Evolutionary conservation across 768 basidiomycete genomes (phyloP), one percentile per base, ranked within the genome.

Genomic region (Pleurotus salmoneostramineus): DNA sequence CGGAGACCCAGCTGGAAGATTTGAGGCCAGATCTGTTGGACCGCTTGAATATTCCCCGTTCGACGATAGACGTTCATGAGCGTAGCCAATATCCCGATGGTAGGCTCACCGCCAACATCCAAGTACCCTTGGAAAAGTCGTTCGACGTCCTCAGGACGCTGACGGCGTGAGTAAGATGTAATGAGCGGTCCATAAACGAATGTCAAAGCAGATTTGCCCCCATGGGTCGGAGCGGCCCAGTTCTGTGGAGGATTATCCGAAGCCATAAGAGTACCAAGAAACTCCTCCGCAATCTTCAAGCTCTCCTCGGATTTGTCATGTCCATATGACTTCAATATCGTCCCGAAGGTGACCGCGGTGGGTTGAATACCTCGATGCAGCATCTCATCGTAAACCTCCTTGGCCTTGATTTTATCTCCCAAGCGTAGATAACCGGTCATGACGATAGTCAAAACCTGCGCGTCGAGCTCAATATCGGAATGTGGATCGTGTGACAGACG

Each of bases 1-100:
- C 73, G 75, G 59, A 78, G 64, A 1, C 84, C 88, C n/a, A 85
- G 67, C 12, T 83, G 68, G 70, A 84, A 76, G 50, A 92, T 83
- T 59, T 83, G 73, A 21, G 82, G 78, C 92, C 94, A 98, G 10
- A 93, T 64, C 21, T 77, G 66, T 51, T 75, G 73, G 14, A 87
- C 84, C 3, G 72, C 79, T 3, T 83, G 79, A 11, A 82, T 62
- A 60, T 91, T 78, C 33, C 74, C 74, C 2, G 75, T 73, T 5
- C 81, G 78, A 5, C 91, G 82, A 68, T 95, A 91, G 0, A 80
- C 84, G 59, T 91, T 84, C 63, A 98, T 76, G 12, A 96, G 71
- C 47, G 81, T 72, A 1, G 83, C 81, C 61, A 93, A 76, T 10
- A 83, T 76, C 15, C 77, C 74, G 51, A 95, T 67, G 0, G 83